Conservation (phyloP, 345 rosid genomes). For the Eucalyptus regnans region DNA sequence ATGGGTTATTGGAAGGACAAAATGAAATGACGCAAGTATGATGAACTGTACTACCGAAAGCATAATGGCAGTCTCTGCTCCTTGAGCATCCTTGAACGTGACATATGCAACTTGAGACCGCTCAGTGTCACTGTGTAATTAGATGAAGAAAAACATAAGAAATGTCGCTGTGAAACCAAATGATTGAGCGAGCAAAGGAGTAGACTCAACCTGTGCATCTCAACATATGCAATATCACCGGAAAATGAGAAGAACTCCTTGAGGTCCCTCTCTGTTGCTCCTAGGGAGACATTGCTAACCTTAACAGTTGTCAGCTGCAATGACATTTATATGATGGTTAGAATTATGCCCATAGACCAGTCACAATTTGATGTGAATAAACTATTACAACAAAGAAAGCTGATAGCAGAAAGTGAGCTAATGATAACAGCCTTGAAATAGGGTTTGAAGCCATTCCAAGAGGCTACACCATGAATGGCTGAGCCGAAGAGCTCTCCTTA, state of each 20-base stretch:
- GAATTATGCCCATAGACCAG: background rate
- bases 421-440: background rate
- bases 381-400: background rate
- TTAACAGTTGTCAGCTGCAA: slow-evolving; percentile 41
- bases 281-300: slow-evolving; percentile 61
- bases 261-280: slow-evolving; percentile 61
- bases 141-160: background rate
- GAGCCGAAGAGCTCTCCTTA: background rate
- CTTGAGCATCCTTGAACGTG: slow-evolving; percentile 50
- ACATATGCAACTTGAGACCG: slow-evolving; percentile 43
- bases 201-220: slow-evolving; percentile 44
- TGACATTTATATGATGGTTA: background rate
- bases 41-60: slow-evolving; percentile 11
- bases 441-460: background rate
- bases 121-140: slow-evolving; percentile 48
- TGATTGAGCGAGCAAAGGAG: background rate
- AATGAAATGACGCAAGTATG: background rate
- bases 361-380: background rate
- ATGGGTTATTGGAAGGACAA: background rate
- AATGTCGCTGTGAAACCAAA: background rate
- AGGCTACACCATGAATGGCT: background rate
- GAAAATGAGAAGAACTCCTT: slow-evolving; percentile 83
- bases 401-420: background rate
- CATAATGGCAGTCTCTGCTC: slow-evolving; percentile 57
- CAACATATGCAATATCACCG: slow-evolving; percentile 64